Conservation (phyloP, 2,329 filamentous ascomycete genomes). For the Monosporascus sp. region DNA sequence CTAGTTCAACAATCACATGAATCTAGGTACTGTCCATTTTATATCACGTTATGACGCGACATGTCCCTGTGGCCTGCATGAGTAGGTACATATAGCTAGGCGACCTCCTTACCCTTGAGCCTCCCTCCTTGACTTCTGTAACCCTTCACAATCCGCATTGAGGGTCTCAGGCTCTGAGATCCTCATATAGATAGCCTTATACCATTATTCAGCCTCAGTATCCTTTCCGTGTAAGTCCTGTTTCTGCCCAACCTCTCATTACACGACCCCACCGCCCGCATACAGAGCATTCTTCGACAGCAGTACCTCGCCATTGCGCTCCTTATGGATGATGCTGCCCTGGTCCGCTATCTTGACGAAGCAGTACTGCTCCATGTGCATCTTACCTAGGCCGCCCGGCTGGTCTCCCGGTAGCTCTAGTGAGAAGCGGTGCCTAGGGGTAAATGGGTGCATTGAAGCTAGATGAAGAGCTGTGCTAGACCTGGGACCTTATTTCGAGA, state of each 20-base stretch:
- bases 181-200: slow-evolving; percentile 34
- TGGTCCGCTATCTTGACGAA: slow-evolving; percentile 37
- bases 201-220: slow-evolving; percentile 25
- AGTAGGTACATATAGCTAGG: too few species aligned
- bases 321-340: slow-evolving; percentile 27
- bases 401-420: slow-evolving; percentile 31
- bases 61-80: slow-evolving; percentile 8
- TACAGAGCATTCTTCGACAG: slow-evolving; percentile 35
- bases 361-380: slow-evolving; percentile 38
- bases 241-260: slow-evolving; percentile 35
- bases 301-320: slow-evolving; percentile 29
- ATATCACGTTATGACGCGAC: too few species aligned
- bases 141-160: slow-evolving; percentile 26
- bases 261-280: slow-evolving; percentile 40
- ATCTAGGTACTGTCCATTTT: too few species aligned
- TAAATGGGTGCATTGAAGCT: too few species aligned
- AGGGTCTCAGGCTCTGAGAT: slow-evolving; percentile 33
- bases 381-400: slow-evolving; percentile 31
- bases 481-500: too few species aligned
- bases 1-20: too few species aligned
- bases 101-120: too few species aligned
- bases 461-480: too few species aligned
- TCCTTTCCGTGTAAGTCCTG: slow-evolving; percentile 30
- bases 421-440: slow-evolving; percentile 12
- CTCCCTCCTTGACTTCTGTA: slow-evolving; percentile 15